Conservation (phyloP, 2,329 filamentous ascomycete genomes). For the Elsinoe batatas region DNA sequence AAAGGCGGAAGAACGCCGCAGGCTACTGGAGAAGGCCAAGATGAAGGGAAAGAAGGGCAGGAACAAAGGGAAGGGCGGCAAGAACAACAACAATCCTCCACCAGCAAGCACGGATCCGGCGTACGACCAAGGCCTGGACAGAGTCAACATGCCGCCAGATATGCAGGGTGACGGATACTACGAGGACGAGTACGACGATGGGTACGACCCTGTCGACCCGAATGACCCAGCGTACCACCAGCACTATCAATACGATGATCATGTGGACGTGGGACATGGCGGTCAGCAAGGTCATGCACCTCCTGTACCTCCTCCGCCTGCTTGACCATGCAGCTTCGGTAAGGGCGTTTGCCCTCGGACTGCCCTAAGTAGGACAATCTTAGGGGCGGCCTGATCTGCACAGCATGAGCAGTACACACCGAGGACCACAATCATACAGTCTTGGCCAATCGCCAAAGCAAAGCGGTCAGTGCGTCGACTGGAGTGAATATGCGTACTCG, state of each 20-base stretch:
- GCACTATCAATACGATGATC: conserved; percentile 11
- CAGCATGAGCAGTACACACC: too few species aligned
- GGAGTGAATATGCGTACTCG: too few species aligned
- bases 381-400: too few species aligned
- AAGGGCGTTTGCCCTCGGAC: background rate
- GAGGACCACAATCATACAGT: too few species aligned
- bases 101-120: background rate
- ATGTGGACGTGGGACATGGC: background rate
- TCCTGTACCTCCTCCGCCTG: conserved; percentile 5
- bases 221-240: conserved; percentile 11
- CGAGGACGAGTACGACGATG: conserved; percentile 17
- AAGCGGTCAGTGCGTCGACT: too few species aligned
- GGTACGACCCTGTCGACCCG: conserved; percentile 14
- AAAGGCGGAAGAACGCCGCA: conserved; percentile 73
- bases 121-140: conserved; percentile 14
- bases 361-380: background rate
- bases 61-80: conserved; percentile 59
- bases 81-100: conserved; percentile 13
- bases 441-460: too few species aligned
- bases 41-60: conserved; percentile 85
- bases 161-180: conserved; percentile 15
- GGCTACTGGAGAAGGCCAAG: conserved; percentile 84
- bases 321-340: background rate
- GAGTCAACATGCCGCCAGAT: conserved; percentile 12
- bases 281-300: conserved; percentile 3